These are phyloP conservation scores for Grigorovia transvaalensis DNA, from an alignment of 805 yeast species.

Conservation along the genomic window DNA sequence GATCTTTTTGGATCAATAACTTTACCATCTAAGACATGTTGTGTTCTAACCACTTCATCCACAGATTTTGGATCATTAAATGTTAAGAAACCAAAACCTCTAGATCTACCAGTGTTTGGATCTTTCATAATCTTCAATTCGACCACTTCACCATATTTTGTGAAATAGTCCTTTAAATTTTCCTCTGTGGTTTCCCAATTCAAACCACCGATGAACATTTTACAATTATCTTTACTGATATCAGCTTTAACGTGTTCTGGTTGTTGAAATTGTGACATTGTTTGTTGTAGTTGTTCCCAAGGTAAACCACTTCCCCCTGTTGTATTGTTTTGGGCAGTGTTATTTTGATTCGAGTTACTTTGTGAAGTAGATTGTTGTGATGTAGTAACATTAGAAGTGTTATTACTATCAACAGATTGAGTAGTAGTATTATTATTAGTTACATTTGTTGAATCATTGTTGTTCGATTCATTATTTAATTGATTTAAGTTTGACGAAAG, in stretches of 20 bases:
- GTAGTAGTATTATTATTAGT: constrained; percentile 6
- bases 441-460: constrained; percentile 6
- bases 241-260: constrained; percentile 35
- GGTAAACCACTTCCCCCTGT: constrained; percentile 11
- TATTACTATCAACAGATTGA: background rate
- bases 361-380: background rate
- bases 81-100: constrained; percentile 93
- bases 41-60: constrained; percentile 74
- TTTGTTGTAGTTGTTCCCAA: constrained; percentile 28
- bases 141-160: constrained; percentile 78
- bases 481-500: constrained; percentile 26
- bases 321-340: background rate
- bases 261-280: constrained; percentile 26
- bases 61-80: constrained; percentile 74
- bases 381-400: background rate
- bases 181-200: constrained; percentile 98
- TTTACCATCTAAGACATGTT: constrained; percentile 88
- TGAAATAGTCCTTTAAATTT: constrained; percentile 67
- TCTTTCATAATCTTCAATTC: constrained; percentile 94
- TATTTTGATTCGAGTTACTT: background rate
- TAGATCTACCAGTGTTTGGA: constrained; percentile 69
- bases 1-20: constrained; percentile 97
- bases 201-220: constrained; percentile 93
- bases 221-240: constrained; percentile 65
- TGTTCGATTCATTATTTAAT: constrained; percentile 10